Evolutionary conservation across 2,329 filamentous ascomycete genomes (phyloP).

Genomic region (Myriosclerotinia curreyana): DNA sequence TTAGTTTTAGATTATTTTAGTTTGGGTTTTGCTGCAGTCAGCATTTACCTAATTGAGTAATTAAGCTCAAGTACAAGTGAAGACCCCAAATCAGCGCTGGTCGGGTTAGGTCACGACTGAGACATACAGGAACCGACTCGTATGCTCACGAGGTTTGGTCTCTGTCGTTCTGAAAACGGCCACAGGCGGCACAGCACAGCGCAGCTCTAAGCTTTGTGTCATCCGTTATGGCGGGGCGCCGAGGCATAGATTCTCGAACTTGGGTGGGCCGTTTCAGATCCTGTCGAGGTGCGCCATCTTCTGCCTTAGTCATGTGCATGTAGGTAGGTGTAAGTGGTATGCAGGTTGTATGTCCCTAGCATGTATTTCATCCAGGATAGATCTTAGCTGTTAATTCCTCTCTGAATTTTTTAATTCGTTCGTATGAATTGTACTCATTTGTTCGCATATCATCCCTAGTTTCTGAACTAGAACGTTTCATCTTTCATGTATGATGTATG

Average conservation of each 20-base stretch:
- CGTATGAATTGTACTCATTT: neutral
- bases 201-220: slow-evolving; percentile 3
- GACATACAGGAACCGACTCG: slow-evolving; percentile 19
- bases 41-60: slow-evolving; percentile 7
- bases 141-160: slow-evolving; percentile 9
- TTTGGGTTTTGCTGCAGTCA: slow-evolving; percentile 11
- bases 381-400: neutral
- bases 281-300: slow-evolving; percentile 6
- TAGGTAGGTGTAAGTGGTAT: neutral
- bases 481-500: slow-evolving; percentile 13
- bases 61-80: neutral
- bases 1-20: neutral
- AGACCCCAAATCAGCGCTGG: slow-evolving; percentile 4
- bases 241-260: slow-evolving; percentile 7
- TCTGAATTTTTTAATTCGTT: slow-evolving; percentile 13
- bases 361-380: neutral
- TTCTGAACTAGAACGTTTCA: slow-evolving; percentile 7
- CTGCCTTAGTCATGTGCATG: neutral
- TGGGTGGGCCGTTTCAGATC: slow-evolving; percentile 6
- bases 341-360: slow-evolving; percentile 2
- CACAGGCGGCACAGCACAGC: slow-evolving; percentile 9
- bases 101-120: slow-evolving; percentile 9
- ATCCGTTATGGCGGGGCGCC: slow-evolving; percentile 10
- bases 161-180: slow-evolving; percentile 6
- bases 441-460: neutral